Conservation (phyloP, 2,329 filamentous ascomycete species). For the Pezicula radicicola region DNA sequence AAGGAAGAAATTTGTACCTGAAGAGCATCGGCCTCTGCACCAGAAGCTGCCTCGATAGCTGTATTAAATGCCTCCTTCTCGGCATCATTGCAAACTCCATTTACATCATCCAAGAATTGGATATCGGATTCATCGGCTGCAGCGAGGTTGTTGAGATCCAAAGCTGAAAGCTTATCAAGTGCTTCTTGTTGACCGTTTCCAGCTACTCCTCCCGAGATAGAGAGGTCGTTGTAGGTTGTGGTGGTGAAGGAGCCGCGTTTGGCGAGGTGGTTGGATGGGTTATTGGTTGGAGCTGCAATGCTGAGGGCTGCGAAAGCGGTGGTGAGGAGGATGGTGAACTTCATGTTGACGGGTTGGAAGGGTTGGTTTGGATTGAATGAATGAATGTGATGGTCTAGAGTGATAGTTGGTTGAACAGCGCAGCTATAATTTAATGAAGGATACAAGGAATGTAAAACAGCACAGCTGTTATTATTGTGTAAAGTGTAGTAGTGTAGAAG, state of each 20-base stretch:
- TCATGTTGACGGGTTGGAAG: neutral
- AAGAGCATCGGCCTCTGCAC: slow-evolving; percentile 34
- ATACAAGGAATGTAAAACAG: neutral
- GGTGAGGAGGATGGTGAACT: neutral
- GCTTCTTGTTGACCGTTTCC: slow-evolving; percentile 51
- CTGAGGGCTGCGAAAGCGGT: neutral
- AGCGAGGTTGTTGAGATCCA: slow-evolving; percentile 10
- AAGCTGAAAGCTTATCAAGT: slow-evolving; percentile 8
- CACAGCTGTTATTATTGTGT: slow-evolving; percentile 1
- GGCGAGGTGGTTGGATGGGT: neutral
- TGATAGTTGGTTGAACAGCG: neutral
- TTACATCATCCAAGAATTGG: slow-evolving; percentile 11
- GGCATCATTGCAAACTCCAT: slow-evolving; percentile 35
- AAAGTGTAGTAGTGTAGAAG: neutral
- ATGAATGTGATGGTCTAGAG: neutral
- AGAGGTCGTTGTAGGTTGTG: slow-evolving; percentile 31
- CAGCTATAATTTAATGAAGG: neutral
- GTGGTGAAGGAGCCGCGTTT: neutral
- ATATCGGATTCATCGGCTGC: slow-evolving; percentile 10
- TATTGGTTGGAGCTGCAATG: neutral
- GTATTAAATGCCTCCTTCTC: slow-evolving; percentile 46
- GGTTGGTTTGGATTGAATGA: neutral
- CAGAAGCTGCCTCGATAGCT: slow-evolving; percentile 41
- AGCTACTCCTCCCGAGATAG: slow-evolving; percentile 46
- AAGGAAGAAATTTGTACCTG: slow-evolving; percentile 17